Base-by-base conservation (phyloP, 495 filamentous ascomycete species). In the Penicillium canescens region DNA sequence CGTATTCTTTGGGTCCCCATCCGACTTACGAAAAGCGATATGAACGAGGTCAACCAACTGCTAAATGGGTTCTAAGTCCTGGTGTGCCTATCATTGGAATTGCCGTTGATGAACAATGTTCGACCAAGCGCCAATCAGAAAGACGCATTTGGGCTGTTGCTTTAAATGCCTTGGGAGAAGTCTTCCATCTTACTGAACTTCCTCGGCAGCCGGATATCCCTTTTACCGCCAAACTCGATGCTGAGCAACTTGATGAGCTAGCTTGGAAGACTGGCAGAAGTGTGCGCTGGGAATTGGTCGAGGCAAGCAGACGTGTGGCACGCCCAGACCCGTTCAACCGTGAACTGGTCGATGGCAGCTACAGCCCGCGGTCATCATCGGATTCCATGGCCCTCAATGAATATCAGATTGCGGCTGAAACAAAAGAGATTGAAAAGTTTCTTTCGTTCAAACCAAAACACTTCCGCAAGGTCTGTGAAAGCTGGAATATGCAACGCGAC, bases 41-140 rank as follows among this genome's bases (percentile, higher is more conserved):
- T 57, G 78, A 80, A 35, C 82, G 84, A 24, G 91, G 90, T 5
- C 87, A 92, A 51, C 76, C 91, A 39, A 94, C 90, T 23, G 88
- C 88, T 47, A 86, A 83, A 56, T 98, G 92, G 92, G 84, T 89
- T 20, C 76, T 98, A 21, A 89, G 90, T 56, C 95, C 94, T 2
- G 94, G 94, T 38, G 90, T 98, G 5, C 94, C 94, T 5, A 92
- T 98, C 40, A 82, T 97, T 34, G 82, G 83, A 12, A 86, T 98
- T 54, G 83, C 84, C 33, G 87, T 96, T 4, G 95, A 98, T 60
- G 89, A 96, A 24, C 82, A 81, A 28, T 92, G 88, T 65, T 89
- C 83, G 21, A 59, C 78, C 14, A 82, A 82, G 56, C 84, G 92
- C 23, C 81, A 87, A 58, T 73, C 80, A 9, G 77, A 85, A 40